phyloP scores from a whole-genome alignment of 2,329 filamentous ascomycete genomes.

The Monosporascus sp. region DNA sequence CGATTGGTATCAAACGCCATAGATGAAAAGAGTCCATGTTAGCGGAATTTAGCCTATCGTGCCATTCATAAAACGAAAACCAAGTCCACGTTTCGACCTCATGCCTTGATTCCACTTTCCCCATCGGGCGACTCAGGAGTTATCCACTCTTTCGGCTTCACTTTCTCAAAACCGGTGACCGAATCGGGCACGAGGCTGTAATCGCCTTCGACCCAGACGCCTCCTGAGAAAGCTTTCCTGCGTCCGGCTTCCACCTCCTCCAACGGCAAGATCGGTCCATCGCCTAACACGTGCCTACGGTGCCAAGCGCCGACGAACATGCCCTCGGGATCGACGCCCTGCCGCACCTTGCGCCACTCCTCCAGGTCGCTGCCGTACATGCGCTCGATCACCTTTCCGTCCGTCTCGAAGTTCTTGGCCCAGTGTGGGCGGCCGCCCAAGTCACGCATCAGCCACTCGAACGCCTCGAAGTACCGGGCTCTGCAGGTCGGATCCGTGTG shows the following conservation, averaged over 20 bases:
- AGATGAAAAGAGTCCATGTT: background rate
- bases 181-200: background rate
- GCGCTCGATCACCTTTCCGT: conserved; percentile 53
- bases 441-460: conserved; percentile 86
- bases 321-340: conserved; percentile 70
- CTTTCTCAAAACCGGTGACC: background rate
- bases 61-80: too few relatives aligned
- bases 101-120: background rate
- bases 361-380: conserved; percentile 67
- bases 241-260: conserved; percentile 24
- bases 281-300: conserved; percentile 56
- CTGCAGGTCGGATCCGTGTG: conserved; percentile 69
- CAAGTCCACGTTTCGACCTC: background rate
- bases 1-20: background rate
- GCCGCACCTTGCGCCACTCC: conserved; percentile 63
- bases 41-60: background rate
- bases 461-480: conserved; percentile 77
- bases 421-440: conserved; percentile 80
- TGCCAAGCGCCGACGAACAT: conserved; percentile 94
- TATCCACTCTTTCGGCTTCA: background rate
- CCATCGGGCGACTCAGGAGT: background rate
- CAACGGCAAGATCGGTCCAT: conserved; percentile 18
- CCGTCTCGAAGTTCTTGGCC: conserved; percentile 80
- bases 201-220: conserved; percentile 16
- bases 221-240: conserved; percentile 8